phyloP scores from a whole-genome alignment of 495 filamentous ascomycete species.

The Cenococcum geophilum region DNA sequence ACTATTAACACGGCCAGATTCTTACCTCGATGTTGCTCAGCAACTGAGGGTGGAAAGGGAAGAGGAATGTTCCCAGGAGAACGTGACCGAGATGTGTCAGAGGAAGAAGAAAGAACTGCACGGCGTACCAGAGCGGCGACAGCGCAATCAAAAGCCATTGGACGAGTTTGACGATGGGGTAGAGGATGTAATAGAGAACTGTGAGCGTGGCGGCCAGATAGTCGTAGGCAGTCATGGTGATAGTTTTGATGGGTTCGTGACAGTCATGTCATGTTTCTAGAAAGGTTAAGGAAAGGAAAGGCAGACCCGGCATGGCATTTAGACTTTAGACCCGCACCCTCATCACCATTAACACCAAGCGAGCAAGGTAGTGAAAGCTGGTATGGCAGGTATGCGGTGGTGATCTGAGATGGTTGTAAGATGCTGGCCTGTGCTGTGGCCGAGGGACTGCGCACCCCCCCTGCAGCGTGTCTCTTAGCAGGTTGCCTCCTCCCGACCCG shows the following conservation, averaged over 20 bases:
- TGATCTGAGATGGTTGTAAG: background rate
- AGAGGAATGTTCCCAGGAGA: constrained; percentile 29
- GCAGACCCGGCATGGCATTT: background rate
- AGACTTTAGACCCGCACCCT: too few relatives aligned
- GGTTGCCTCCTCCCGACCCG: constrained; percentile 1
- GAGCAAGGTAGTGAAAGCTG: background rate
- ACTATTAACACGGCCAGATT: background rate
- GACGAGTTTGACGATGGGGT: constrained; percentile 38
- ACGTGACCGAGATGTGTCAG: constrained; percentile 32
- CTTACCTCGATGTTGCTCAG: constrained; percentile 60
- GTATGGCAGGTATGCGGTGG: background rate
- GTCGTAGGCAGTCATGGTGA: constrained; percentile 21
- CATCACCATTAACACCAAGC: background rate
- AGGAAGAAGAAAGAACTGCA: constrained; percentile 37
- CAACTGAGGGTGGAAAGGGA: constrained; percentile 41
- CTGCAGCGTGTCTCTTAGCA: background rate
- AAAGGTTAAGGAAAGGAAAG: background rate
- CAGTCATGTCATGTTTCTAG: background rate
- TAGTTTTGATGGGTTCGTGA: constrained; percentile 3
- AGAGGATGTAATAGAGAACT: constrained; percentile 38
- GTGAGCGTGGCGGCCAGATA: constrained; percentile 25
- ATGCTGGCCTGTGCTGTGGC: background rate
- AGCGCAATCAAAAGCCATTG: constrained; percentile 36
- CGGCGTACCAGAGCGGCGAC: constrained; percentile 36
- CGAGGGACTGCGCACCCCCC: background rate